Base-by-base conservation (phyloP, 1,284 basidiomycete species). In the Vanrija sp. region DNA sequence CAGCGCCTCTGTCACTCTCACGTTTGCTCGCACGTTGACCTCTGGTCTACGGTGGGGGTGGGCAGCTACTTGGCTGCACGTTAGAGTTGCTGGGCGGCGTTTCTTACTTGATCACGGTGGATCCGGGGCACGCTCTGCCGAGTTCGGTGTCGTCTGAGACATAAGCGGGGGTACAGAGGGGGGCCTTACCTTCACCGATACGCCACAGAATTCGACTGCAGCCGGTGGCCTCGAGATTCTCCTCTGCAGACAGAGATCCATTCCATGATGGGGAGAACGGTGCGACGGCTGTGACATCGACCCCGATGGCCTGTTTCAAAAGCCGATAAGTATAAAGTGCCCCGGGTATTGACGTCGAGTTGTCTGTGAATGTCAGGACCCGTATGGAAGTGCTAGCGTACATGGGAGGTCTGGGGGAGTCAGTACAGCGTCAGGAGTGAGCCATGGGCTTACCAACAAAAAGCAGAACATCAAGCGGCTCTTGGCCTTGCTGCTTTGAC, bases 401-500 rank as follows among this genome's bases (percentile, higher is more conserved):
- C 40, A 21, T 42, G n/a, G n/a, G n/a, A 42, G n/a, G 40, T 42
- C 40, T 42, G 40, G n/a, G n/a, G 19, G 40, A 12, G 40, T 42
- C 19, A 42, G n/a, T 6, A 7, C 14, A 10, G 16, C 6, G 1
- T 29, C 10, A 23, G 28, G 10, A 34, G 4, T 15, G 10, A 34
- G 34, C 34, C 9, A 34, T 23, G 3, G 16, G 21, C 46, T 25
- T 19, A 54, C 52, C 52, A 18, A 54, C 45, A 28, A 54, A 54
- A 2, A 54, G 34, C 12, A 54, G 29, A 14, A 54, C 16, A 5
- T 54, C 52, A 21, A 19, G n/a, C 18, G 48, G 25, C 39, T 34
- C 34, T 12, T 34, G 9, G 34, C 9, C 34, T 34, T 34, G 6
- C 14, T 34, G 12, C 14, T 7, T 42, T 15, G 40, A 21, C 40